These are phyloP conservation scores for Scheffersomyces cryptocercus DNA, from an alignment of 1,139 yeast species.

Conservation along the genomic window DNA sequence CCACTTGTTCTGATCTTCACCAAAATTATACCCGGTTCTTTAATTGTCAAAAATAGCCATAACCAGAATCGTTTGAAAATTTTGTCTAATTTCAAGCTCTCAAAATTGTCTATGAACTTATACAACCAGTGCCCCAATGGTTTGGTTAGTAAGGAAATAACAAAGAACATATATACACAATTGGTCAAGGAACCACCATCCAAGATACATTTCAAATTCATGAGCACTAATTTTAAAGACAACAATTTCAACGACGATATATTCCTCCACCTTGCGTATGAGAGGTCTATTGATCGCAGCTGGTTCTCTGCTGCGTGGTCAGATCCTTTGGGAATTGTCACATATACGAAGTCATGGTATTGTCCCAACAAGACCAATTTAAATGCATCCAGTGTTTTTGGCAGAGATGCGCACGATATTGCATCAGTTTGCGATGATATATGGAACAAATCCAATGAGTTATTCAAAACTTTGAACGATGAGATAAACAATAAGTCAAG, in stretches of 20 bases:
- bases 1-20: slow-evolving; percentile 51
- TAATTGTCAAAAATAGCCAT: slow-evolving; percentile 37
- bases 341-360: slow-evolving; percentile 68
- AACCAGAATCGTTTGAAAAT: slow-evolving; percentile 45
- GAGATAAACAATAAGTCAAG: slow-evolving; percentile 33
- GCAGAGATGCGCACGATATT: slow-evolving; percentile 27
- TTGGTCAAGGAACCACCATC: slow-evolving; percentile 49
- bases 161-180: slow-evolving; percentile 34
- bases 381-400: slow-evolving; percentile 3
- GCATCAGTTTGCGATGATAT: slow-evolving; percentile 39
- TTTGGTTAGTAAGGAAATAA: slow-evolving; percentile 6
- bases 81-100: slow-evolving; percentile 49
- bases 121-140: slow-evolving; percentile 59
- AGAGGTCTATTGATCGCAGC: slow-evolving; percentile 72
- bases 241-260: slow-evolving; percentile 58
- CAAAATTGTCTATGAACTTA: slow-evolving; percentile 57
- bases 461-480: slow-evolving; percentile 39
- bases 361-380: slow-evolving; percentile 31
- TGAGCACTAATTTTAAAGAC: slow-evolving; percentile 24
- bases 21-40: slow-evolving; percentile 58
- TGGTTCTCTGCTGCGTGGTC: slow-evolving; percentile 93
- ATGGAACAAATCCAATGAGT: slow-evolving; percentile 38
- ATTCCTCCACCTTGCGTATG: slow-evolving; percentile 82
- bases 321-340: slow-evolving; percentile 73
- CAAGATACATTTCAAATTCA: slow-evolving; percentile 53